Percentiles rank a stretch among this genome's conserved stretches.
phyloP scores from a whole-genome alignment of 2,329 filamentous ascomycete species.

The Colletotrichum gloeosporioides region DNA sequence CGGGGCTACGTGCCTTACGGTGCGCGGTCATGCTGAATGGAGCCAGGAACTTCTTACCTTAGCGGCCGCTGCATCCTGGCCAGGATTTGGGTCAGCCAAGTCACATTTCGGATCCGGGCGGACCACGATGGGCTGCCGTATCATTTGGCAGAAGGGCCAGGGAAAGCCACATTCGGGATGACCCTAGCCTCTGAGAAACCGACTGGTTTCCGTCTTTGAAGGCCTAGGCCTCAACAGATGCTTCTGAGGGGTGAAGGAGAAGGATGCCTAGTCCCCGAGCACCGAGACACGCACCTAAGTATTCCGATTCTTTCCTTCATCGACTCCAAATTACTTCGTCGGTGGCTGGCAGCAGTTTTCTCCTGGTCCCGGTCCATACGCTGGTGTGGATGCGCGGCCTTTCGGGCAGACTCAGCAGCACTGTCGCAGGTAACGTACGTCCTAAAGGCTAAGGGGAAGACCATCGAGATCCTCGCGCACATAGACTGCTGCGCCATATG shows the following conservation, averaged over 20 bases:
- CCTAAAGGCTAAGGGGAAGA: neutral
- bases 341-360: neutral
- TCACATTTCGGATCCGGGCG: neutral
- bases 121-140: neutral
- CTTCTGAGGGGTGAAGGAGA: neutral
- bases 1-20: neutral
- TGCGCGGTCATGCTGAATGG: neutral
- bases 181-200: neutral
- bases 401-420: neutral
- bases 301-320: neutral
- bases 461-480: neutral
- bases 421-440: neutral
- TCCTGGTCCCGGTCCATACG: neutral
- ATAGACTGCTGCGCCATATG: neutral
- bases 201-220: neutral
- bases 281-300: neutral
- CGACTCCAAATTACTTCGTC: neutral
- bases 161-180: neutral
- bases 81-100: neutral
- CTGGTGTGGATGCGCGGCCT: neutral
- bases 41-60: constrained; percentile 7
- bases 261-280: neutral
- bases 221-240: neutral
- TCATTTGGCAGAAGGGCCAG: neutral
- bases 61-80: constrained; percentile 13